phyloP scores from a whole-genome alignment of 768 basidiomycete genomes.

The Pulveroboletus sp. region DNA sequence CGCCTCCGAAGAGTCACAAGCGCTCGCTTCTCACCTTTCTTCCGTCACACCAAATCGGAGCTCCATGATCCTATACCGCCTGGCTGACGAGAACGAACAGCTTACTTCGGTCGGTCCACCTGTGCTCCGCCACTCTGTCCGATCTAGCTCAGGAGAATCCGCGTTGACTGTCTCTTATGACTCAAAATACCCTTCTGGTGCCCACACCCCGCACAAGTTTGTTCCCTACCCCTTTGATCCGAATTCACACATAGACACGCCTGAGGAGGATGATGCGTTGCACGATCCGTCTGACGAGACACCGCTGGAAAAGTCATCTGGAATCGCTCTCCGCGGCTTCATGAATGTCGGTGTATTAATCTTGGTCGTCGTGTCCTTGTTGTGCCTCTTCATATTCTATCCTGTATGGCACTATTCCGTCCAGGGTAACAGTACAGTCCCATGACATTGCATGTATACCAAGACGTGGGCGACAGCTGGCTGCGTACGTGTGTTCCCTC shows the following conservation, averaged over 20 bases:
- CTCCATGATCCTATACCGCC: constrained; percentile 66
- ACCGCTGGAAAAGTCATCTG: constrained; percentile 20
- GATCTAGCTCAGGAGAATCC: constrained; percentile 53
- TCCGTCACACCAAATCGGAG: constrained; percentile 35
- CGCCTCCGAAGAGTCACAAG: constrained; percentile 43
- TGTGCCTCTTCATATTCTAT: constrained; percentile 78
- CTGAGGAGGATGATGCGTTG: constrained; percentile 72
- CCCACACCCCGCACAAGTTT: constrained; percentile 34
- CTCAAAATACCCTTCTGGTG: constrained; percentile 61
- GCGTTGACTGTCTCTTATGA: constrained; percentile 45
- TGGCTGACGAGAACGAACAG: constrained; percentile 38
- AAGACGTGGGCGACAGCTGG: neutral
- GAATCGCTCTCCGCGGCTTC: constrained; percentile 45
- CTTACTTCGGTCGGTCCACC: constrained; percentile 34
- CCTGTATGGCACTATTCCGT: constrained; percentile 50
- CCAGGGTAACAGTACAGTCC: neutral
- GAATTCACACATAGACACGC: constrained; percentile 47
- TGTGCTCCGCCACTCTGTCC: constrained; percentile 39
- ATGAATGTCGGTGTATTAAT: constrained; percentile 69
- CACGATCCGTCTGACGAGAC: constrained; percentile 53
- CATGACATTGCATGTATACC: constrained; percentile 3
- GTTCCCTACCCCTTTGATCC: constrained; percentile 75
- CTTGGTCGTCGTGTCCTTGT: constrained; percentile 54
- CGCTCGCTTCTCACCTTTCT: constrained; percentile 29
- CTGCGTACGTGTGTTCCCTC: constrained; percentile 7